Conservation (phyloP, 305 asterid species). For the Fraxinus latifolia region DNA sequence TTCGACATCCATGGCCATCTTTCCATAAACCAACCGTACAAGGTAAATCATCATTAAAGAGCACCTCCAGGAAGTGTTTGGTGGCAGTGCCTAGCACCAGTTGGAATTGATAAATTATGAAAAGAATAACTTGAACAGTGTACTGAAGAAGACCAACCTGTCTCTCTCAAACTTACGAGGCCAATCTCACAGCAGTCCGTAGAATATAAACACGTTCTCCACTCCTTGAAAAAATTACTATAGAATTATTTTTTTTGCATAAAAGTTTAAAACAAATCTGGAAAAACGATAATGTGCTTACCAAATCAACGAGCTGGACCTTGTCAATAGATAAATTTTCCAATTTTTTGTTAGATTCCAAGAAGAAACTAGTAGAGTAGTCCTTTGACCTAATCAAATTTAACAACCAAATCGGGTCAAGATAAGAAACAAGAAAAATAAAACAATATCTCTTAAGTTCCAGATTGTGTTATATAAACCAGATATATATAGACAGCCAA, state of each 20-base stretch:
- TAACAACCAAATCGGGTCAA: slow-evolving; percentile 19
- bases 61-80: slow-evolving; percentile 7
- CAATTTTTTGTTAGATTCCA: slow-evolving; percentile 41
- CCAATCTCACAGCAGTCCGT: slow-evolving; percentile 93
- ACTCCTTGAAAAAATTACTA: slow-evolving; percentile 48
- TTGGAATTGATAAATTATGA: neutral
- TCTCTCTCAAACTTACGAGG: slow-evolving; percentile 54
- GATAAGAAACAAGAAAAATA: neutral
- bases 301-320: slow-evolving; percentile 80
- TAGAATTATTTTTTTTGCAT: neutral
- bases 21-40: neutral
- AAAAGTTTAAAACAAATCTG: slow-evolving; percentile 3
- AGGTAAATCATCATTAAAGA: slow-evolving; percentile 19
- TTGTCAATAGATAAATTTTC: slow-evolving; percentile 52
- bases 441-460: neutral
- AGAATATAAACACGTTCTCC: slow-evolving; percentile 65
- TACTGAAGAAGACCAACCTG: slow-evolving; percentile 56
- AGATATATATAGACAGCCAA: neutral
- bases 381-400: slow-evolving; percentile 50
- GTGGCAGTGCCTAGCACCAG: neutral
- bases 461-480: slow-evolving; percentile 12
- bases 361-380: slow-evolving; percentile 37
- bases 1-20: neutral
- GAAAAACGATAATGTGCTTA: slow-evolving; percentile 31
- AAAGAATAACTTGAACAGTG: slow-evolving; percentile 1